phyloP scores from a whole-genome alignment of 1,284 basidiomycete genomes.

The Cystobasidium sp. region DNA sequence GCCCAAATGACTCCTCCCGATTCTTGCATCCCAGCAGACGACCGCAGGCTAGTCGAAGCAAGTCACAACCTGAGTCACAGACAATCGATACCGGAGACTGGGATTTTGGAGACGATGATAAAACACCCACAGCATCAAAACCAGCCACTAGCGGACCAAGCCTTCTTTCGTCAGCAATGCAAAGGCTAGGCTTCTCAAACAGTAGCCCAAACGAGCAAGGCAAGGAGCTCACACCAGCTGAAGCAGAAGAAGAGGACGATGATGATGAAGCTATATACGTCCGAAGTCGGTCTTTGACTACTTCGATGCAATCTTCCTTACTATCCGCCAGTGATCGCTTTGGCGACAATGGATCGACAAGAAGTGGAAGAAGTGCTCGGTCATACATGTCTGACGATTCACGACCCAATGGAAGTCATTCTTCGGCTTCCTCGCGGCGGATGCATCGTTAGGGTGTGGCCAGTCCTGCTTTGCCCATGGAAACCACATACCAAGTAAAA shows the following conservation, averaged over 20 bases:
- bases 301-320: conserved; percentile 7
- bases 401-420: neutral
- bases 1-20: neutral
- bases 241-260: neutral
- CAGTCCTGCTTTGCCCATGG: too few species aligned
- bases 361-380: conserved; percentile 13
- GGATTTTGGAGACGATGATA: neutral
- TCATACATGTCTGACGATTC: conserved; percentile 9
- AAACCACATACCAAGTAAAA: too few species aligned
- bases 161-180: too few species aligned
- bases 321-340: neutral
- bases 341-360: conserved; percentile 2
- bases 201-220: too few species aligned
- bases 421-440: neutral
- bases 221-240: too few species aligned
- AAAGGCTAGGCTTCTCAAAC: too few species aligned
- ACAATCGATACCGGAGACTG: conserved; percentile 1
- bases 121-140: neutral
- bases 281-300: conserved; percentile 8
- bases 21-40: too few species aligned
- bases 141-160: too few species aligned
- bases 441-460: too few species aligned
- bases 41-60: neutral
- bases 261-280: conserved; percentile 17
- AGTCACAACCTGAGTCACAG: neutral